Base-by-base conservation (phyloP, 768 basidiomycete genomes). In the Clavulina sp. region DNA sequence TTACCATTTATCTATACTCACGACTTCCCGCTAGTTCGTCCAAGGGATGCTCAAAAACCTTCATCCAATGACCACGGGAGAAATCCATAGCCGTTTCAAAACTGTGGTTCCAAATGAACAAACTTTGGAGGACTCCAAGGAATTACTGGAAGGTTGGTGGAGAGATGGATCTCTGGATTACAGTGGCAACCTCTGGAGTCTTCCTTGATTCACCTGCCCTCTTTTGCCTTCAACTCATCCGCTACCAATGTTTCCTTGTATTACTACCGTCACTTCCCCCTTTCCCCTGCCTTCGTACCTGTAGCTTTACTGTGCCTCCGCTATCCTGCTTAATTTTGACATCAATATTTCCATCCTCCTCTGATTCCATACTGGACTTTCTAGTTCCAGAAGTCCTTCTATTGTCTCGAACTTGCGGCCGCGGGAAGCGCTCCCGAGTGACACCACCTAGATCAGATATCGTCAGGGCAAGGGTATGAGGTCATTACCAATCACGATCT, bases 11-110 rank as follows among this genome's bases (percentile, higher is more conserved):
- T n/a, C n/a, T n/a, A n/a, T n/a, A n/a, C n/a, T n/a, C n/a, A n/a
- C 13, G 13, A 16, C 43, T 19, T 40, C 51, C 18, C 5, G 48
- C 4, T 54, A 87, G 83, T 92, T 82, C 65, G 84, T 92, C 54
- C 81, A 86, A 65, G 87, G 84, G 28, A 88, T 89, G 82, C 78
- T 95, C 52, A 88, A 78, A 50, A 92, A 89, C 62, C 68, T 96
- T 41, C 84, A 83, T 6, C 63, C 76, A 2, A 70, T 91, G 16
- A 73, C 81, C 1, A 60, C 85, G 41, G 81, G 85, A 54, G 75
- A 83, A n/a, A 88, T 95, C 60, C 89, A 95, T 61, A 70, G 74
- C 2, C 89, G 91, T 83, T 71, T 95, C 54, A 80, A 76, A 61
- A 78, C 86, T 60, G 84, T 83, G 6, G 83, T 81, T 3, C 80